Base-by-base conservation (phyloP, 176 grass and related monocot species). In the barley (Hordeum vulgare) region DNA sequence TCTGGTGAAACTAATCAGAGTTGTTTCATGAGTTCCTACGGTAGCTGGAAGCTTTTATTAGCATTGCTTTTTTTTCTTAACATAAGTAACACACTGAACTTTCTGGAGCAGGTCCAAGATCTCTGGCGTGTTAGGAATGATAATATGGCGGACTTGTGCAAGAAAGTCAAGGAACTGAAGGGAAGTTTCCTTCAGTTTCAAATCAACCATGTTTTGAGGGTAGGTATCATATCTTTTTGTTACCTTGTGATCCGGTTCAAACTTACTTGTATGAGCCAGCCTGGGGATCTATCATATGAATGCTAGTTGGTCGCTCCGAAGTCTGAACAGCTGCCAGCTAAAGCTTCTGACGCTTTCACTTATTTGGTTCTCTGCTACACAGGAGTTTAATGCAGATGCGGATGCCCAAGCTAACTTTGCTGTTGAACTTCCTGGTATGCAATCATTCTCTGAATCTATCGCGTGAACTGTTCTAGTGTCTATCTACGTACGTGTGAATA, bases 151-250 rank as follows among this genome's bases (percentile, higher is more conserved):
- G 35, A 77, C 74, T 90, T 94, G 57, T 94, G 79, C 81, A 80
- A 88, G 61, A 87, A 68, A 57, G 91, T 36, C 12, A 88, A 90
- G 80, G 56, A 76, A 54, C 86, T 93, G 20, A 93, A 90, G 85
- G 75, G 66, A 25, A 65, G 5, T 3, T 94, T 94, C 59, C 36
- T 20, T 51, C 60, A 80, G 76, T 90, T 94, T 80, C 13, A 86
- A 36, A 77, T 88, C 28, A 78, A 42, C 27, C 91, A 88, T 88
- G 91, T 94, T 61, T 79, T 59, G 80, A 88, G 85, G 85, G 91
- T 94, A 93, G 28, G 78, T 27, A 26, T 61, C 14, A 3, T 41
- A 66, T 71, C 23, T 54, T 65, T 41, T 6, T 41, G 17, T 26
- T 71, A 20, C 34, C 41, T 25, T 89, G 20, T 59, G 8, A 63